Evolutionary conservation across 306 rosid species (phyloP).

Genomic region (Echinosophora koreensis): DNA sequence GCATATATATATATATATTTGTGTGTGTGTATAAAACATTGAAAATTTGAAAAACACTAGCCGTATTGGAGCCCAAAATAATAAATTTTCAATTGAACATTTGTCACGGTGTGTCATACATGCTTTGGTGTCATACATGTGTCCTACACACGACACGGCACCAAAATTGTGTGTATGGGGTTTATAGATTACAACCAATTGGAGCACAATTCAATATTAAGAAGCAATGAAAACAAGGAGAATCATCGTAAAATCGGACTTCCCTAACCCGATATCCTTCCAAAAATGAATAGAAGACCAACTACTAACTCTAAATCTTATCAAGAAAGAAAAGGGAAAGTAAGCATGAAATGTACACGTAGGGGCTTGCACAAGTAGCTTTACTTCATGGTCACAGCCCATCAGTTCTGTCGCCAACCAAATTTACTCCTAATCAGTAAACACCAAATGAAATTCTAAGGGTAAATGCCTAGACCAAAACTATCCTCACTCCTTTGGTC

Average conservation of each 20-base stretch:
- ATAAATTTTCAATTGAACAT: too few relatives aligned
- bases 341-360: conserved; percentile 11
- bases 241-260: conserved; percentile 34
- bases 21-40: too few relatives aligned
- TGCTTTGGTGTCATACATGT: too few relatives aligned
- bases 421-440: conserved; percentile 16
- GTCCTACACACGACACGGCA: too few relatives aligned
- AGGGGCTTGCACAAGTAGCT: conserved; percentile 1
- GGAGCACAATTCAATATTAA: conserved; percentile 28
- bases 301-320: conserved; percentile 31
- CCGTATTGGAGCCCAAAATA: too few relatives aligned
- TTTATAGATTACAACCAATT: background rate
- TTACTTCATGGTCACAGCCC: background rate
- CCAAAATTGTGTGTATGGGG: too few relatives aligned
- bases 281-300: conserved; percentile 26
- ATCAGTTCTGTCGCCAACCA: conserved; percentile 35
- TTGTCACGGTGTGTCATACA: too few relatives aligned
- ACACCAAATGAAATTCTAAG: conserved; percentile 14
- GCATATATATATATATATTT: too few relatives aligned
- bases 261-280: conserved; percentile 23
- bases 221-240: conserved; percentile 33
- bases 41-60: too few relatives aligned
- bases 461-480: conserved; percentile 16
- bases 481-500: conserved; percentile 7
- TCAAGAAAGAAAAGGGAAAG: conserved; percentile 25